Base-by-base conservation (phyloP, 2,329 filamentous ascomycete species). In the Talaromyces sp. region DNA sequence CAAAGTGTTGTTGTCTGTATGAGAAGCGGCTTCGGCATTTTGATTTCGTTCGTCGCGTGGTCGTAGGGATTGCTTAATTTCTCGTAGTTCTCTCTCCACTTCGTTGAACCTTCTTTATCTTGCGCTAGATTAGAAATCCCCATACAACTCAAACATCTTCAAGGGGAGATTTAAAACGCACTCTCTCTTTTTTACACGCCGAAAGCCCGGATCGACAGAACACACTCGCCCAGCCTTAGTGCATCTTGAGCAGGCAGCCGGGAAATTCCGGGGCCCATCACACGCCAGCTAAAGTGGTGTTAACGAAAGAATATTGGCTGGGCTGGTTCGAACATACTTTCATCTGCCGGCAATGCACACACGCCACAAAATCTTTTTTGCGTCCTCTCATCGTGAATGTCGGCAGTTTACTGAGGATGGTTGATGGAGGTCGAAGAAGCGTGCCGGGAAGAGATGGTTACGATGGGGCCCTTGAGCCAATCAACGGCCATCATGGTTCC, bases 291-390 rank as follows among this genome's bases (percentile, higher is more conserved):
- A n/a, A 17, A 29, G 17, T 43, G 10, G 5, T 4, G 46, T 60
- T 27, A 60, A 26, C 27, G 19, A 55, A 32, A 17, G n/a, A 24
- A 19, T 10, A 10, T 17, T 13, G 19, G 3, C 17, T 35, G 2
- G 19, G 6, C 11, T 26, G 2, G 24, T 21, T 26, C 43, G 14
- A 9, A 35, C 58, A 46, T 56, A 59, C 62, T 51, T 63, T 63
- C 62, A 63, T 63, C 29, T 63, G 62, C 26, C 62, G 62, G 24
- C 62, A 63, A 41, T 63, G 49, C 2, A 63, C 54, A 32, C 62
- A 62, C 7, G 62, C 62, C 3, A 62, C 49, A 51, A 57, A 61
- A 26, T 63, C 57, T 24, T 26, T 9, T 38, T 63, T 63, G 11
- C 62, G 49, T 0, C 62, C 62, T 41, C 62, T 55, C 62, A 63